Evolutionary conservation across 306 rosid species (phyloP).

Genomic region (Crotalaria pallida): DNA sequence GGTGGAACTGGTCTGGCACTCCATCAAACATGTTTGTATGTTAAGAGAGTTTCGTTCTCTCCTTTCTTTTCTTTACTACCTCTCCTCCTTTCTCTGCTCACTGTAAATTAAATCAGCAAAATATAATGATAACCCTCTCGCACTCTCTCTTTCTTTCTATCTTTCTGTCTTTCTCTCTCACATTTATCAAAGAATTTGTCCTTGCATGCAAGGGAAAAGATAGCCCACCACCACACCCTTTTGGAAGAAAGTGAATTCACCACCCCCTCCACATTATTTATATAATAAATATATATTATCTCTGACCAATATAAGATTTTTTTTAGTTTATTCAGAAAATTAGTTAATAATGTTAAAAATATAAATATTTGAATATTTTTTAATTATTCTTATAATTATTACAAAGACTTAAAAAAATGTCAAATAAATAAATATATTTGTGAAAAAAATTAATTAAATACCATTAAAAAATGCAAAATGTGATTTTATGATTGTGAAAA

Average conservation of each 20-base stretch:
- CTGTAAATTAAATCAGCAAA: slow-evolving; percentile 59
- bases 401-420: too few species aligned
- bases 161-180: slow-evolving; percentile 36
- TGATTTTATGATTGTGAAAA: too few species aligned
- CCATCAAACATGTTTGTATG: slow-evolving; percentile 73
- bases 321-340: too few species aligned
- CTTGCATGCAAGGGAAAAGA: slow-evolving; percentile 48
- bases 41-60: slow-evolving; percentile 17
- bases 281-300: too few species aligned
- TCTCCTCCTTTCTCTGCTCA: slow-evolving; percentile 17
- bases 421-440: too few species aligned
- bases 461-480: too few species aligned
- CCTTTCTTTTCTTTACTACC: slow-evolving; percentile 25
- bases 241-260: slow-evolving; percentile 76
- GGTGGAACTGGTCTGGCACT: slow-evolving; percentile 85
- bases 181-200: slow-evolving; percentile 68
- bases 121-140: slow-evolving; percentile 1
- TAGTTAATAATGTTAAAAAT: too few species aligned
- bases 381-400: too few species aligned
- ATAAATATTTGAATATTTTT: too few species aligned
- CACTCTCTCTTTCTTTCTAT: slow-evolving; percentile 18
- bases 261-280: slow-evolving; percentile 5
- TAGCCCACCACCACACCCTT: slow-evolving; percentile 72
- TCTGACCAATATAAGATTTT: too few species aligned
- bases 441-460: too few species aligned